Conservation (phyloP, 1,139 yeast genomes). For the Zhuliangozyma parablackwelliae region DNA sequence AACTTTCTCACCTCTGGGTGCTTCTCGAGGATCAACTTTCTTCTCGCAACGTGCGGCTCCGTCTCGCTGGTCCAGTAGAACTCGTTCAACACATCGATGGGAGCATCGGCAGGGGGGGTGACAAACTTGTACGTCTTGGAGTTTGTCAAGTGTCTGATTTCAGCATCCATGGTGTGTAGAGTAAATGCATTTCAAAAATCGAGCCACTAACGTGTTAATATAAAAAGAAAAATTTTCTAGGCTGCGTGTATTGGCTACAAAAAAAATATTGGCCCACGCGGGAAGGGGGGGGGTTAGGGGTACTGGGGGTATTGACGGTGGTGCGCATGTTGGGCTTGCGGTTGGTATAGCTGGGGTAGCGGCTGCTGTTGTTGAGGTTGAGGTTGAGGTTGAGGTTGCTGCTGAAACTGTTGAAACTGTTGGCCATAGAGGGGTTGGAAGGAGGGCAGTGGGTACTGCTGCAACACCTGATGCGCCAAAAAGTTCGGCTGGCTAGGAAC, state of each 20-base stretch:
- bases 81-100: conserved; percentile 45
- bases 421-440: too few relatives aligned
- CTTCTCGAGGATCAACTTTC: conserved; percentile 66
- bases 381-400: conserved; percentile 2
- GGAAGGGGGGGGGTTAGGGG: not conserved
- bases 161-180: conserved; percentile 7
- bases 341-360: not conserved
- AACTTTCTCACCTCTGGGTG: conserved; percentile 79
- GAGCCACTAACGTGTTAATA: not conserved
- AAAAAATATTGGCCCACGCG: not conserved
- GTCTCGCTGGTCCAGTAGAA: conserved; percentile 80
- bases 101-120: conserved; percentile 43
- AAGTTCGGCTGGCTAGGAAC: too few relatives aligned
- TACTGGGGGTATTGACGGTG: conserved; percentile 5
- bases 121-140: conserved; percentile 31
- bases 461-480: too few relatives aligned
- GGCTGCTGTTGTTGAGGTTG: conserved; percentile 1
- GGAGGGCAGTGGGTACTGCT: too few relatives aligned
- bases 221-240: not conserved
- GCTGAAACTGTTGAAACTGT: conserved; percentile 3
- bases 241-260: not conserved
- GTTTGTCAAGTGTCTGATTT: conserved; percentile 33
- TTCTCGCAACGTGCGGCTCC: conserved; percentile 76
- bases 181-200: not conserved
- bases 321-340: conserved; percentile 2